A percentile compares a stretch with the other conserved stretches of the same genome.
These are phyloP conservation scores for Fusarium camptoceras DNA, from an alignment of 2,329 filamentous ascomycete species.

Conservation along the genomic window DNA sequence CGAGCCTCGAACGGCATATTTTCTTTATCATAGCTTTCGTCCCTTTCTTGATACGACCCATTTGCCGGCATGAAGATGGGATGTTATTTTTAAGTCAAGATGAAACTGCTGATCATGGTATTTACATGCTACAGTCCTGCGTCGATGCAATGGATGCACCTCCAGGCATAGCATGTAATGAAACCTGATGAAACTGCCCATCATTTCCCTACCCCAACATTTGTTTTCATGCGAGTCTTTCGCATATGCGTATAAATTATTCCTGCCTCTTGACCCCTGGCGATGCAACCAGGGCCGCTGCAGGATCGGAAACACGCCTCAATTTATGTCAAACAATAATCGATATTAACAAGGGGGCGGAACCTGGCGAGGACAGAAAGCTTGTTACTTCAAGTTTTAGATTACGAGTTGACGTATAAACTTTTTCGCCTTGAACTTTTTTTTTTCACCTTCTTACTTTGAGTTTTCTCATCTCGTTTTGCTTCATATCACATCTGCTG, in stretches of 20 bases:
- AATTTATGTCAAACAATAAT: constrained; percentile 37
- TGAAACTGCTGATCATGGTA: constrained; percentile 19
- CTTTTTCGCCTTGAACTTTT: neutral
- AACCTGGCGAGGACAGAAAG: neutral
- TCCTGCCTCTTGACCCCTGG: constrained; percentile 10
- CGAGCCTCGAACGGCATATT: constrained; percentile 44
- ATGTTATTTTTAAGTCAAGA: constrained; percentile 13
- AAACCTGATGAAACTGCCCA: constrained; percentile 39
- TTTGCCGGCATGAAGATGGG: neutral
- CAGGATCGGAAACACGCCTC: constrained; percentile 36
- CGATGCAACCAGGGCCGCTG: constrained; percentile 19
- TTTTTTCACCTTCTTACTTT: neutral
- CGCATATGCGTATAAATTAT: neutral
- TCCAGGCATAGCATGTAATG: constrained; percentile 11
- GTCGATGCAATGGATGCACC: constrained; percentile 5
- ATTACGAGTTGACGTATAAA: constrained; percentile 1
- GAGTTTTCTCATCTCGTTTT: neutral
- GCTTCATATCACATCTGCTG: neutral
- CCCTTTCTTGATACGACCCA: neutral
- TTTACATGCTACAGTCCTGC: neutral
- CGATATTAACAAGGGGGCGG: constrained; percentile 12
- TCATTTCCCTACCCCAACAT: constrained; percentile 16
- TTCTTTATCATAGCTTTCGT: constrained; percentile 15
- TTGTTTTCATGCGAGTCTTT: constrained; percentile 23
- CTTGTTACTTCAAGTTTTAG: neutral